phyloP scores from a whole-genome alignment of 345 rosid species.

The Acer yangbiense region DNA sequence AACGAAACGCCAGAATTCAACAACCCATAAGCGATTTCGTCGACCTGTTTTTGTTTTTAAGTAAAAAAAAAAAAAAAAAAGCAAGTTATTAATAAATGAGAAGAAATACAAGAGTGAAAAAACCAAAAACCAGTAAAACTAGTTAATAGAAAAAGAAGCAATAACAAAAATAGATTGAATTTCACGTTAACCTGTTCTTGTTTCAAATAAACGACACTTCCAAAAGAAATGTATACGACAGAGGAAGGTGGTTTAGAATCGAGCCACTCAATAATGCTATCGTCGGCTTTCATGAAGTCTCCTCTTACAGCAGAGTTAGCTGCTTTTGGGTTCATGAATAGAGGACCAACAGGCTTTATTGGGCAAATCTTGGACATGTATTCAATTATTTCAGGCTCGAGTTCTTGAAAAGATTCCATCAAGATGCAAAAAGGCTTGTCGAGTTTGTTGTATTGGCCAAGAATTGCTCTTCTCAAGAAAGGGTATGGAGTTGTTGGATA shows the following conservation, averaged over 20 bases:
- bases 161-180: too few relatives aligned
- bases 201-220: constrained; percentile 55
- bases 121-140: too few relatives aligned
- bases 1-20: constrained; percentile 57
- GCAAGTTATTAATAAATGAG: too few relatives aligned
- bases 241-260: constrained; percentile 59
- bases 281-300: constrained; percentile 54
- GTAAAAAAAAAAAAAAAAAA: too few relatives aligned
- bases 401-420: constrained; percentile 71
- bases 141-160: too few relatives aligned
- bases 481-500: constrained; percentile 56
- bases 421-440: constrained; percentile 68
- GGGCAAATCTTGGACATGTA: constrained; percentile 60
- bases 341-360: constrained; percentile 56
- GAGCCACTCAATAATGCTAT: constrained; percentile 76
- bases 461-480: constrained; percentile 44
- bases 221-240: constrained; percentile 89
- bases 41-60: constrained; percentile 57
- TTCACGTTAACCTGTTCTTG: constrained; percentile 63
- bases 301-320: constrained; percentile 40
- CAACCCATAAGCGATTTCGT: constrained; percentile 71
- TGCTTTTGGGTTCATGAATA: constrained; percentile 51
- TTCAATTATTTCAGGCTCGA: constrained; percentile 66
- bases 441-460: constrained; percentile 63
- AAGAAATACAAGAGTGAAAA: too few relatives aligned